Evolutionary conservation across 2,329 filamentous ascomycete species (phyloP), one percentile per base, ranked within the genome.

Genomic region (Nemania sp.): DNA sequence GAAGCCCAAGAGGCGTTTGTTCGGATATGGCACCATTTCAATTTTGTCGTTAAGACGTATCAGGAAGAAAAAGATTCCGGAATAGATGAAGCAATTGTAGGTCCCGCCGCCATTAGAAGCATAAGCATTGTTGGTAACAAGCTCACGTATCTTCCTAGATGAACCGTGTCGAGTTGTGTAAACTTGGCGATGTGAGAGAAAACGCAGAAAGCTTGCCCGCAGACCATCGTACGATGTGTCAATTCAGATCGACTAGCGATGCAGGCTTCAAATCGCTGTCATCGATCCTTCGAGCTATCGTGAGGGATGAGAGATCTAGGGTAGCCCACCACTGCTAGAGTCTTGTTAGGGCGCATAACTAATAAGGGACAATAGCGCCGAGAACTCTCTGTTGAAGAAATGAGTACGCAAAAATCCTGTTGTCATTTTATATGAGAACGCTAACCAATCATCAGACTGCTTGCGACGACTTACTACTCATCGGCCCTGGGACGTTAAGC

Each of bases 31-130:
- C 25, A 60, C 20, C 52, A 65, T 54, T 58, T 63, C 39, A 60
- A 63, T 32, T 65, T 64, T 50, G 39, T 53, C 1, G 59, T 62
- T 11, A 63, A 65, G 50, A 63, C 59, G 2, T 63, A 58, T 10
- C 54, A 60, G 45, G 60, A 64, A 50, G 40, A 9, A 11, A 64
- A 50, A 46, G 12, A 15, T 42, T 40, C n/a, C 10, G 21, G 6
- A 29, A 21, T 11, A 32, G 11, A 50, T 21, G 47, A 43, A 15
- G 21, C 35, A 17, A 51, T 37, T 25, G 62, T 64, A 25, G 17
- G 62, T 46, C n/a, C 10, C 20, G 1, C 12, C 13, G 1, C 13
- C n/a, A 25, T 29, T 47, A 54, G 32, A 12, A 25, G 20, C 37
- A 18, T 25, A n/a, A n/a, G n/a, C n/a, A n/a, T 4, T 3, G n/a